Percentiles rank a stretch among this genome's conserved stretches.
Evolutionary conservation across 768 basidiomycete species (phyloP).

Genomic region (Suillus discolor): DNA sequence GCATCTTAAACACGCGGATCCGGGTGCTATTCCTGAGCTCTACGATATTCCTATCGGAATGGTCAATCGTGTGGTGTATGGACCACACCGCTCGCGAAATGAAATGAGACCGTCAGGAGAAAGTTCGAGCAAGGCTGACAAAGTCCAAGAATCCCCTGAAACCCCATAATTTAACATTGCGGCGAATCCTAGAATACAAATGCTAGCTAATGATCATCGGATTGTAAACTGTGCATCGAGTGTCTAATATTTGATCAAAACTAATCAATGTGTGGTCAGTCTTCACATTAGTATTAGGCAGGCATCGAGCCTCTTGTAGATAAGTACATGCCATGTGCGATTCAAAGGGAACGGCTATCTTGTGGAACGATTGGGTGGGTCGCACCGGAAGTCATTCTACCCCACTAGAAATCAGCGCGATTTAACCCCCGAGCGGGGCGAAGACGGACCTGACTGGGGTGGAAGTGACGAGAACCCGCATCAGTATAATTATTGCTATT

Average conservation of each 20-base stretch:
- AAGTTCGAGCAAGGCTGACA: background rate
- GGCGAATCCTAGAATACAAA: conserved; percentile 1
- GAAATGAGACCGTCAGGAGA: background rate
- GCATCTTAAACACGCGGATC: conserved; percentile 51
- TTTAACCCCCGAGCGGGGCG: conserved; percentile 10
- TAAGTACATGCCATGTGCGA: background rate
- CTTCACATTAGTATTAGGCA: background rate
- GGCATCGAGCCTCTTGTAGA: background rate
- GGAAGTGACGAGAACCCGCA: conserved; percentile 34
- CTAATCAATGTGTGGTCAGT: background rate
- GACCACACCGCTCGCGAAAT: conserved; percentile 16
- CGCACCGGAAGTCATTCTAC: conserved; percentile 13
- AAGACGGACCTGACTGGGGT: conserved; percentile 34
- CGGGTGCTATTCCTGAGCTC: conserved; percentile 57
- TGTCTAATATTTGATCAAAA: background rate
- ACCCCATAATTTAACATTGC: conserved; percentile 1
- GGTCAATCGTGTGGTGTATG: conserved; percentile 75
- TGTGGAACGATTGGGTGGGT: background rate
- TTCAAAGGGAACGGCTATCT: background rate
- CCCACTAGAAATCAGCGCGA: conserved; percentile 6
- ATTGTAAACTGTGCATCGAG: background rate
- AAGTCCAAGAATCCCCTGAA: background rate
- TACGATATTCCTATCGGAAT: conserved; percentile 85
- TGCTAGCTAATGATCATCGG: background rate
- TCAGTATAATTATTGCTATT: conserved; percentile 34